Evolutionary conservation across 805 yeast species (phyloP), one percentile per base, ranked within the genome.

Genomic region (Candida sakaeoensis): DNA sequence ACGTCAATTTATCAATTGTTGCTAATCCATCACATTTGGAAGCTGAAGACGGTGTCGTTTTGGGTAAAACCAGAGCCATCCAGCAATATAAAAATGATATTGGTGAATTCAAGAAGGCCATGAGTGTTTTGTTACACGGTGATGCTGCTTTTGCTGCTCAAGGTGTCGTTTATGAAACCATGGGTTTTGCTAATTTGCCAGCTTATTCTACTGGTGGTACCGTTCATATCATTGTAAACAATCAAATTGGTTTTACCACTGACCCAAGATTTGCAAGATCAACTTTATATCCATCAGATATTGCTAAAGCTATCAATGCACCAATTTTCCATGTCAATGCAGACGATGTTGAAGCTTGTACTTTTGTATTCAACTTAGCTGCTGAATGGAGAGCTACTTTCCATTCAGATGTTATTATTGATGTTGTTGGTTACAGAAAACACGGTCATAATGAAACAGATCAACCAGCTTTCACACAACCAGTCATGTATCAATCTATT

Each of bases 261-360:
- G 98, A 93, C 64, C 99, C 99, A 51, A 80, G 96, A 72, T 83
- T 84, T 56, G 89, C 97, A 26, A 85, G 99, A 74, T 91, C 98
- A 18, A 93, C 99, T 36, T 91, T 95, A 57, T 93, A 93, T 68
- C 97, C 99, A 55, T 85, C 96, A 17, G 99, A 93, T 73, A 78
- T 93, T 60, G 98, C 97, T 54, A 93, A 93, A 73, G 74, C 96
- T 25, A 85, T 88, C 65, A 90, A 91, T 61, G 96, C 98, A 17
- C 99, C 99, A 47, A 89, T 93, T 56, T 93, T 93, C 95, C 99
- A 93, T 68, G 98, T 93, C 37, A 93, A 93, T 60, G 97, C 98
- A 17, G 98, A 93, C 66, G 98, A 93, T 61, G 89, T 88, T 49
- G 99, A 93, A 73, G 86, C 95, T 33, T 83, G 85, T 44, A 85